Evolutionary conservation across 768 basidiomycete species (phyloP), one percentile per base, ranked within the genome.

Genomic region (Lactifluus volemus): DNA sequence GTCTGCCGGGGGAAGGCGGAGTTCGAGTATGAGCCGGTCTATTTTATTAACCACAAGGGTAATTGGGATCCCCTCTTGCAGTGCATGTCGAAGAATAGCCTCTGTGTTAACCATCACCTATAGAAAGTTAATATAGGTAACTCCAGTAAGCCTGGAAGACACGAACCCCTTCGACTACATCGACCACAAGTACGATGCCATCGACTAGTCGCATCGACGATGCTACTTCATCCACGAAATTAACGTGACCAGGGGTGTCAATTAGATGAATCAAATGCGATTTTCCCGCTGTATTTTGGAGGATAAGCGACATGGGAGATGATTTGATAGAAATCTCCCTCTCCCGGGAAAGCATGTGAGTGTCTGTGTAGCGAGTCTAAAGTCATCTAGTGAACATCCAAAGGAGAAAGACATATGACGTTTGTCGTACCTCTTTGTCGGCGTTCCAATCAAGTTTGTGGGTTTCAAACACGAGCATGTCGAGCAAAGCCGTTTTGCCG

Each of bases 151-250:
- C n/a, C 39, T 29, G 47, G 63, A 55, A 60, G 7, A 30, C 39
- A 55, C 49, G 36, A 70, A 96, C 96, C 67, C 97, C 97, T 77
- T 98, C 97, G 5, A 98, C 90, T n/a, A 91, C 97, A 68, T 99
- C 97, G 3, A 99, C 95, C 1, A 98, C 95, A 25, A 99, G 74
- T 1, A 98, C 73, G 49, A 97, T 84, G 38, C 97, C 97, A 70
- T 99, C 97, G 17, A 83, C 86, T 42, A 98, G 75, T 48, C 97
- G 82, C 59, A 95, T 84, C 8, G 91, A 80, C 7, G 88, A 84
- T 2, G 94, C 95, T 21, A 93, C 93, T 74, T 99, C 97, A 69
- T 99, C 97, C n/a, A 95, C 83, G 70, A 99, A 98, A 74, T 98
- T 98, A 61, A 95, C 92, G 69, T 99, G 97, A 38, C 97, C 97